Conservation (phyloP, 2,329 filamentous ascomycete species). For the Venturia carpophila region DNA sequence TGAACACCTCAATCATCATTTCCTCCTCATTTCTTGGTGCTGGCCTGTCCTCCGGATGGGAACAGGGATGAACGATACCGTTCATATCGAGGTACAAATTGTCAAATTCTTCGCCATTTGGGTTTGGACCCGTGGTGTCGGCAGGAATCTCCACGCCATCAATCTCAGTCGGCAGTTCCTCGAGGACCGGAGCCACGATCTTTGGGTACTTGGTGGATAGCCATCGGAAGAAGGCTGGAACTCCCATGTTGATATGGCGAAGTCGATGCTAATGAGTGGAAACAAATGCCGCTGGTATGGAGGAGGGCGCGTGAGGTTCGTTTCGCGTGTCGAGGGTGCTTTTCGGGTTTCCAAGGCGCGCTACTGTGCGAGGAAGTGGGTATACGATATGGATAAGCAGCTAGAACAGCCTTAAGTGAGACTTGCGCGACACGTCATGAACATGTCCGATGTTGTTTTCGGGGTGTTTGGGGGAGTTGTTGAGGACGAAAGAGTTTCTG, state of each 20-base stretch:
- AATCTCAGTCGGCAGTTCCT: slow-evolving; percentile 73
- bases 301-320: slow-evolving; percentile 8
- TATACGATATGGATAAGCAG: background rate
- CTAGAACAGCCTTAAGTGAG: background rate
- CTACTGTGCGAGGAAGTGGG: background rate
- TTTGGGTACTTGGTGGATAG: slow-evolving; percentile 95
- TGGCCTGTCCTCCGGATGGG: slow-evolving; percentile 88
- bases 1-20: slow-evolving; percentile 99
- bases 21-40: slow-evolving; percentile 91
- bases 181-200: slow-evolving; percentile 85
- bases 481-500: background rate
- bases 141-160: slow-evolving; percentile 80
- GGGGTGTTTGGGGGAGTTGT: background rate
- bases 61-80: slow-evolving; percentile 97
- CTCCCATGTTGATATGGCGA: slow-evolving; percentile 61
- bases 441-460: slow-evolving; percentile 1
- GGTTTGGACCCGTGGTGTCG: slow-evolving; percentile 76
- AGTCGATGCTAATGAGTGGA: background rate
- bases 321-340: background rate
- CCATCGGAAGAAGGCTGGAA: slow-evolving; percentile 92
- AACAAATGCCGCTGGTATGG: background rate
- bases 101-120: slow-evolving; percentile 96
- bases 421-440: background rate
- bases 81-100: slow-evolving; percentile 99
- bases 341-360: background rate